Percentiles rank a stretch among this genome's conserved stretches.
Conservation (phyloP, 208 protist species). For the Angomonas deanei region DNA sequence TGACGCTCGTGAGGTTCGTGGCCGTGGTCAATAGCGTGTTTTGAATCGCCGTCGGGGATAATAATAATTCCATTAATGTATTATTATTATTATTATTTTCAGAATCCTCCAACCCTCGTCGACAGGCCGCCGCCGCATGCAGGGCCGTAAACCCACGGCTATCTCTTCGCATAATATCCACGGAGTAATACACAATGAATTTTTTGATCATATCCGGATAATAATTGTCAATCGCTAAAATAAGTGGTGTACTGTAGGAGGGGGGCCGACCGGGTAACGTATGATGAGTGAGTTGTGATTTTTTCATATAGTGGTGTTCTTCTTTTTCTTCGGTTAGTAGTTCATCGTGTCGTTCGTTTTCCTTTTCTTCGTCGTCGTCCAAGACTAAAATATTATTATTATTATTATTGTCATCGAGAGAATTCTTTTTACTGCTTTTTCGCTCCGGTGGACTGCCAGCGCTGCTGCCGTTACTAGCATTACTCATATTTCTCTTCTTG, state of each 20-base stretch:
- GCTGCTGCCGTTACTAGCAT: background rate
- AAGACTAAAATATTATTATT: background rate
- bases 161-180: constrained; percentile 67
- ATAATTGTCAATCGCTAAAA: constrained; percentile 71
- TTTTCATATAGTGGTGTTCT: background rate
- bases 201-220: constrained; percentile 79
- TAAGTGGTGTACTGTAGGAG: constrained; percentile 56
- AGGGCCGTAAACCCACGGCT: constrained; percentile 67
- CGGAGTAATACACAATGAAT: constrained; percentile 60
- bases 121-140: constrained; percentile 59
- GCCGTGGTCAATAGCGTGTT: background rate
- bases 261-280: constrained; percentile 22
- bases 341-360: background rate
- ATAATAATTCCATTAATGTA: constrained; percentile 54
- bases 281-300: background rate
- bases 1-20: background rate
- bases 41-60: constrained; percentile 22
- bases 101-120: background rate
- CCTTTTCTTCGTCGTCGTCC: background rate
- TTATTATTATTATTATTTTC: background rate
- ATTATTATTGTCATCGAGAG: background rate
- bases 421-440: too few species aligned
- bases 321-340: background rate
- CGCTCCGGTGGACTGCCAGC: background rate
- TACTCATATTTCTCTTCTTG: background rate